A percentile compares a stretch with the other conserved stretches of the same genome.
Evolutionary conservation across 495 filamentous ascomycete genomes (phyloP).

Genomic region (Astrocystis sublimbata): DNA sequence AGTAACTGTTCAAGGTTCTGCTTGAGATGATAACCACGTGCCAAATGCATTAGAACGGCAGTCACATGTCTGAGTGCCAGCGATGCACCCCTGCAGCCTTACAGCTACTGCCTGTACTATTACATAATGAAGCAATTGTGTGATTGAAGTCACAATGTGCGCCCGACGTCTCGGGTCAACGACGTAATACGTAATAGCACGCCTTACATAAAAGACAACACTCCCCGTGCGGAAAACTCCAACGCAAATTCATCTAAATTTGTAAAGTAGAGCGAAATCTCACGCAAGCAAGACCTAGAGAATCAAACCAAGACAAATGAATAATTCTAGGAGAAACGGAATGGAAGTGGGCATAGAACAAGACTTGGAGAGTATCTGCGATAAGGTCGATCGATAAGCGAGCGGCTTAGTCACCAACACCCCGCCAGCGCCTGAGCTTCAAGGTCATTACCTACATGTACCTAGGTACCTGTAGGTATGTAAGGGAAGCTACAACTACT

Average conservation of each 20-base stretch:
- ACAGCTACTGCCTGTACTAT: constrained; percentile 12
- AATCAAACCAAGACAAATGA: no score
- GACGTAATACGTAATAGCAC: background rate
- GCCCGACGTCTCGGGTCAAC: background rate
- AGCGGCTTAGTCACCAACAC: constrained; percentile 14
- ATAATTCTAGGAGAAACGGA: no score
- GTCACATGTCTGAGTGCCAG: constrained; percentile 29
- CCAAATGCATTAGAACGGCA: constrained; percentile 15
- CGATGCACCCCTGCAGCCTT: constrained; percentile 23
- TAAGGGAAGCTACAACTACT: no score
- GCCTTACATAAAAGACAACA: background rate
- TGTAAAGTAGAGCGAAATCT: no score
- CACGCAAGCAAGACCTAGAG: no score
- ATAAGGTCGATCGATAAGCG: constrained; percentile 20
- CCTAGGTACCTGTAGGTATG: no score
- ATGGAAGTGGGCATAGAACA: background rate
- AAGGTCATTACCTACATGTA: no score
- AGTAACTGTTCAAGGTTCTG: no score
- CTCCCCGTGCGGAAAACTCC: no score
- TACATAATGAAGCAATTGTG: constrained; percentile 18
- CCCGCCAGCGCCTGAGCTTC: no score
- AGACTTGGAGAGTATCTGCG: background rate
- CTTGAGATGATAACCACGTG: constrained; percentile 12
- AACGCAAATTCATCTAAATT: no score
- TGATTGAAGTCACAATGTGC: constrained; percentile 13